Evolutionary conservation across 2,329 filamentous ascomycete genomes (phyloP).

Genomic region (Arthrobotrys musiformis): DNA sequence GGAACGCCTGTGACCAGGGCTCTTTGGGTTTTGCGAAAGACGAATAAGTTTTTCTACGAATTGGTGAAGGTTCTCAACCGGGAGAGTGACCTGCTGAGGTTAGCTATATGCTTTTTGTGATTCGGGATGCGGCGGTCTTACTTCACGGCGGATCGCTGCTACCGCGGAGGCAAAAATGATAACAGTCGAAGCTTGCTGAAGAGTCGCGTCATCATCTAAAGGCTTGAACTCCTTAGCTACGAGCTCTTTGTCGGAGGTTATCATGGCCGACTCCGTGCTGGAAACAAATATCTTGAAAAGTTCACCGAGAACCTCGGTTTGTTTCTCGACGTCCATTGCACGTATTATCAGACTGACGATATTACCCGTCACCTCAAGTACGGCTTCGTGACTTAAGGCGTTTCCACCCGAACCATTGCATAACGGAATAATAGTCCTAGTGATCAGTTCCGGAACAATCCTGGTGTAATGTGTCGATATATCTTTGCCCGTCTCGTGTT

Average conservation of each 20-base stretch:
- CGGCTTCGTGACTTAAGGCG: constrained; percentile 66
- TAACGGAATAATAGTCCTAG: constrained; percentile 60
- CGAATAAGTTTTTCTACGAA: constrained; percentile 62
- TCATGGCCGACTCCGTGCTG: constrained; percentile 61
- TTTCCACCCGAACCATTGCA: constrained; percentile 63
- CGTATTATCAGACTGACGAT: constrained; percentile 71
- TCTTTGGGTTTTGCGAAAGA: constrained; percentile 60
- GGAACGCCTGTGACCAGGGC: constrained; percentile 62
- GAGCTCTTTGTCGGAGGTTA: constrained; percentile 60
- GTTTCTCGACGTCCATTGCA: constrained; percentile 67
- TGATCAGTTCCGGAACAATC: constrained; percentile 64
- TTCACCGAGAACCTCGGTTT: constrained; percentile 67
- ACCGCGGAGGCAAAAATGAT: constrained; percentile 58
- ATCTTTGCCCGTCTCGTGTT: constrained; percentile 63
- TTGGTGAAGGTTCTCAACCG: constrained; percentile 55
- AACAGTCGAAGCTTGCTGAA: constrained; percentile 47
- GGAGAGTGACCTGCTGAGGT: constrained; percentile 55
- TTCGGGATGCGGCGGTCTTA: constrained; percentile 21
- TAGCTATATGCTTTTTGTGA: background rate
- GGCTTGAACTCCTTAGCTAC: constrained; percentile 57
- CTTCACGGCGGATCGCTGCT: constrained; percentile 58
- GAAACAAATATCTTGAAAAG: constrained; percentile 68
- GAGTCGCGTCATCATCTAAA: constrained; percentile 41
- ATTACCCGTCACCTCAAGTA: constrained; percentile 71
- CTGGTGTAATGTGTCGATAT: constrained; percentile 66